Percentiles rank a stretch among this genome's conserved stretches.
These are phyloP conservation scores for Solanum okadae DNA, from an alignment of 257 asterid genomes.

Conservation along the genomic window DNA sequence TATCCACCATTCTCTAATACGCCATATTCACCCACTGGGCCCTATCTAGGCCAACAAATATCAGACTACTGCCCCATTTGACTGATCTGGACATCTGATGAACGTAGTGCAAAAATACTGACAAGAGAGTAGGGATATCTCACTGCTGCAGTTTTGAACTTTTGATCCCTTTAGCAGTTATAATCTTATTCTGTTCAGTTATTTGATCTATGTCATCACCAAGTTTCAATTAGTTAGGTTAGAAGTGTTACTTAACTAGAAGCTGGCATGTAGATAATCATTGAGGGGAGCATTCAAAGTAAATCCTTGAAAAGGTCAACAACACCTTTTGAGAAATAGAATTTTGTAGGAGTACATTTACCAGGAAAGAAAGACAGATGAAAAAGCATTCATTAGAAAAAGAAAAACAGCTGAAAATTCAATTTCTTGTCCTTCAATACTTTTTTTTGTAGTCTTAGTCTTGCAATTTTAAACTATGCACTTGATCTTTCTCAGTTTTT, in stretches of 20 bases:
- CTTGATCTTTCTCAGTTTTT: neutral
- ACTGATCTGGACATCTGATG: neutral
- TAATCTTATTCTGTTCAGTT: neutral
- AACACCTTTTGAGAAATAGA: neutral
- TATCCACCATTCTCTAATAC: neutral
- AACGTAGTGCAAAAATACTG: neutral
- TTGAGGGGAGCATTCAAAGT: neutral
- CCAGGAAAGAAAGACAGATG: neutral
- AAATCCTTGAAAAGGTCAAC: neutral
- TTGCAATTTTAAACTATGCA: neutral
- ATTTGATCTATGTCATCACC: neutral
- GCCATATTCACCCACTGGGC: neutral
- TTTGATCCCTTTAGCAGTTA: neutral
- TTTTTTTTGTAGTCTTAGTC: neutral
- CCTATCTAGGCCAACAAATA: neutral
- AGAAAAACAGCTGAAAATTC: neutral
- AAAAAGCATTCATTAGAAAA: neutral
- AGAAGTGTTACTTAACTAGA: neutral
- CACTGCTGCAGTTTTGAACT: neutral
- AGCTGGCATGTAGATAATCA: neutral
- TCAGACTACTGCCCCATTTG: neutral
- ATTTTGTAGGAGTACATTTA: neutral
- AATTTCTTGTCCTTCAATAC: neutral
- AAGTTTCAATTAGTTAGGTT: neutral
- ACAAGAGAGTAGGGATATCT: neutral